A percentile compares a stretch with the other conserved stretches of the same genome.
These are phyloP conservation scores for Saccharum officinarum DNA, from an alignment of 176 grass and related monocot genomes.

Conservation along the genomic window DNA sequence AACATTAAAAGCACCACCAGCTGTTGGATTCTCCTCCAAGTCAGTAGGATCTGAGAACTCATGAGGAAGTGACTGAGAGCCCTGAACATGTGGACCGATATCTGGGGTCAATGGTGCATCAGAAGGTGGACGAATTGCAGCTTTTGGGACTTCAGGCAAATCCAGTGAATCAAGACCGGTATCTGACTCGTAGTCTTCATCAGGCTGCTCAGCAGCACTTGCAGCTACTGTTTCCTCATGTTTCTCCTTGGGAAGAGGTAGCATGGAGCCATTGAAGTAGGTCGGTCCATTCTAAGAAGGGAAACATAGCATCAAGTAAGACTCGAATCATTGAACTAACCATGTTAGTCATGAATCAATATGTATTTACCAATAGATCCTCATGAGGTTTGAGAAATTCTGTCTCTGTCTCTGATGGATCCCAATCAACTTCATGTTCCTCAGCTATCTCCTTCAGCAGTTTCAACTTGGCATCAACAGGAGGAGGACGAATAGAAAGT, in stretches of 20 bases:
- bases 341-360: neutral
- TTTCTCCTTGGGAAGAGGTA: constrained; percentile 81
- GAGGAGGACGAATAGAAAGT: constrained; percentile 82
- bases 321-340: constrained; percentile 16
- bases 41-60: constrained; percentile 37
- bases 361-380: constrained; percentile 82
- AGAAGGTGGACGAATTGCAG: constrained; percentile 51
- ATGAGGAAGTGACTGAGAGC: constrained; percentile 32
- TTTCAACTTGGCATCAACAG: constrained; percentile 78
- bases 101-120: constrained; percentile 44
- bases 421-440: constrained; percentile 96
- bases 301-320: constrained; percentile 11
- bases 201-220: constrained; percentile 29
- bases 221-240: constrained; percentile 50
- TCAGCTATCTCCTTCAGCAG: constrained; percentile 97
- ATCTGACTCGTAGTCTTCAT: constrained; percentile 66
- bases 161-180: constrained; percentile 58
- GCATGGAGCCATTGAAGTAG: constrained; percentile 64
- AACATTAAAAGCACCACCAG: constrained; percentile 28
- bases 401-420: constrained; percentile 76
- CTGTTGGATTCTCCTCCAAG: constrained; percentile 53
- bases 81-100: constrained; percentile 33
- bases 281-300: constrained; percentile 80
- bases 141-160: constrained; percentile 93
- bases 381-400: constrained; percentile 90